A percentile compares a stretch with the other conserved stretches of the same genome.
phyloP scores from a whole-genome alignment of 257 asterid species.

The Solanum stenotomum region DNA sequence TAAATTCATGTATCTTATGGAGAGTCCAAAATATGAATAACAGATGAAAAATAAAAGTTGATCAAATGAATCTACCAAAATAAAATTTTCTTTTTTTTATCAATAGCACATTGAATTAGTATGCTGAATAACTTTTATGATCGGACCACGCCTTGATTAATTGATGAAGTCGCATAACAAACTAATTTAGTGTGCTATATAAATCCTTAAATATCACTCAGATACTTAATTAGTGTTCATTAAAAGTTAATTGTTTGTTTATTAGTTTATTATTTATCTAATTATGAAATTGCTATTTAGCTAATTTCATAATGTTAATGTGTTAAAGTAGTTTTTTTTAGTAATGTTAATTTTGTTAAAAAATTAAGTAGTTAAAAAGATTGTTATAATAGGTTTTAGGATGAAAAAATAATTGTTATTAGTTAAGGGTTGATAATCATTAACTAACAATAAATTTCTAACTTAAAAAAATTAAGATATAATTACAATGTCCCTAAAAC shows the following conservation, averaged over 20 bases:
- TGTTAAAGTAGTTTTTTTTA: not conserved
- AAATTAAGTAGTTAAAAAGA: not conserved
- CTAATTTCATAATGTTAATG: not conserved
- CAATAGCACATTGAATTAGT: not conserved
- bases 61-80: too few relatives aligned
- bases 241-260: not conserved
- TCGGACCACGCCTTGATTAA: not conserved
- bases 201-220: not conserved
- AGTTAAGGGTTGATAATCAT: not conserved
- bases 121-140: not conserved
- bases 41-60: too few relatives aligned
- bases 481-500: not conserved
- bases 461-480: not conserved
- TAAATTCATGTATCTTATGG: too few relatives aligned
- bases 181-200: not conserved
- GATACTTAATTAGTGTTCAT: not conserved
- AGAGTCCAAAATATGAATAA: too few relatives aligned
- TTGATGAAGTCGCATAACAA: not conserved
- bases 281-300: not conserved
- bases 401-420: not conserved
- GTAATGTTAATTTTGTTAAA: not conserved
- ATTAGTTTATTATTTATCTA: not conserved
- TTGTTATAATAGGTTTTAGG: not conserved
- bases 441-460: not conserved
- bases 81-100: too few relatives aligned